Base-by-base conservation (phyloP, 1,284 basidiomycete species). In the Ustilago tritici region DNA sequence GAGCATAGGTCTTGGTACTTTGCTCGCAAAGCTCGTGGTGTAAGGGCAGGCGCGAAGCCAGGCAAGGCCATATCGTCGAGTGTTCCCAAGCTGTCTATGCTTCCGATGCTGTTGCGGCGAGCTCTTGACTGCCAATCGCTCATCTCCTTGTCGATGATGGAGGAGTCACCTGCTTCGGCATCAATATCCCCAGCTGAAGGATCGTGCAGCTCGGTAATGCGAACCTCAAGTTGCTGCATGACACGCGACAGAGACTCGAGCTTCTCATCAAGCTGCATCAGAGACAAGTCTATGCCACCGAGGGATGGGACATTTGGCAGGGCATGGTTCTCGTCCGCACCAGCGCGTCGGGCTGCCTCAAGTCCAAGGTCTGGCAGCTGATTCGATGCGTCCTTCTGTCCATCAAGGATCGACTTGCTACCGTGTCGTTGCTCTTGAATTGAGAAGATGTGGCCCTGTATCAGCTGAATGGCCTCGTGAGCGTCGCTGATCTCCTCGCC, bases 201-300 rank as follows among this genome's bases (percentile, higher is more conserved):
- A 19, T 41, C 64, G 15, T 40, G 50, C 3, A 75, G 55, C 36
- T 69, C 69, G 31, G 52, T 46, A 2, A 78, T 36, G 23, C 76
- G 58, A 8, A 75, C 76, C 19, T 78, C 76, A 34, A 78, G 68
- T 41, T 78, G 76, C 58, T 78, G 75, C 71, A 80, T 77, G 56
- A 36, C 31, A 15, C 68, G 62, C 15, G 75, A 77, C 47, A 93
- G 91, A 4, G 89, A 86, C 80, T 93, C 92, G n/a, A 95, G 88
- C 65, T 91, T 90, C 85, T 93, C 92, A 76, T 95, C 92, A 64
- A 95, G 89, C 70, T 87, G 90, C 87, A 92, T 92, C 46, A 95
- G 88, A 4, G 93, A 92, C 69, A 92, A 89, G 84, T 95, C 93
- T 67, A 95, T 93, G 61, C 91, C 90, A 66, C 88, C 88, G 2